Base-by-base conservation (phyloP, 2,329 filamentous ascomycete genomes). In the Colletotrichum sp. region DNA sequence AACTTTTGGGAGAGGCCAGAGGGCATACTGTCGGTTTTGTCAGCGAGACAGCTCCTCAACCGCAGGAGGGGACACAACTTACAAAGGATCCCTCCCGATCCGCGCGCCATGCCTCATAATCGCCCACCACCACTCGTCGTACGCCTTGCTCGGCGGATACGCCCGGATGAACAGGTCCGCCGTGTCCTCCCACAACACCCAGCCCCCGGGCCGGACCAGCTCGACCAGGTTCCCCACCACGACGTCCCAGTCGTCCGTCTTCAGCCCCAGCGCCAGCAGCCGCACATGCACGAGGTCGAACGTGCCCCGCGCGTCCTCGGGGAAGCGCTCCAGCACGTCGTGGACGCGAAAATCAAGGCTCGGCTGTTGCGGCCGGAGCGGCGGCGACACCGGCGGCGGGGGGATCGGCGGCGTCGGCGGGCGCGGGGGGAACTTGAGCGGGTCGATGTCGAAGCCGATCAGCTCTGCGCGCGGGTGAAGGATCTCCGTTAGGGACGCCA, bases 241-340 rank as follows among this genome's bases (percentile, higher is more conserved):
- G 5, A 26, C 24, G 36, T 77, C 58, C 78, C 78, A 80, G 26
- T 80, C 69, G 9, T 68, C 77, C 2, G 61, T 64, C 69, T 76
- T 79, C 26, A 78, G 63, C 8, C 58, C 78, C 30, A 66, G 58
- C 36, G 72, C 71, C 28, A 79, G 21, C 6, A 77, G 69, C 21
- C 78, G 36, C 4, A 79, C 75, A n/a, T 79, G 78, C 0, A 80
- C 78, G 6, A 79, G 58, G 18, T 79, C 78, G 34, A 79, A 80
- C 3, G 63, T 67, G 1, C 73, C 78, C 15, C 34, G 13, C 8
- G 75, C 7, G 30, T 77, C 69, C 6, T 60, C 38, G 2, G 78
- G 73, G 18, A 79, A 79, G 3, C 74, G 78, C 18, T 75, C 18
- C n/a, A 77, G 61, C 7, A 71, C 66, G 43, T 79, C 43, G 6